These are phyloP conservation scores for Candida pseudocylindracea DNA, from an alignment of 1,139 yeast species.

Conservation along the genomic window DNA sequence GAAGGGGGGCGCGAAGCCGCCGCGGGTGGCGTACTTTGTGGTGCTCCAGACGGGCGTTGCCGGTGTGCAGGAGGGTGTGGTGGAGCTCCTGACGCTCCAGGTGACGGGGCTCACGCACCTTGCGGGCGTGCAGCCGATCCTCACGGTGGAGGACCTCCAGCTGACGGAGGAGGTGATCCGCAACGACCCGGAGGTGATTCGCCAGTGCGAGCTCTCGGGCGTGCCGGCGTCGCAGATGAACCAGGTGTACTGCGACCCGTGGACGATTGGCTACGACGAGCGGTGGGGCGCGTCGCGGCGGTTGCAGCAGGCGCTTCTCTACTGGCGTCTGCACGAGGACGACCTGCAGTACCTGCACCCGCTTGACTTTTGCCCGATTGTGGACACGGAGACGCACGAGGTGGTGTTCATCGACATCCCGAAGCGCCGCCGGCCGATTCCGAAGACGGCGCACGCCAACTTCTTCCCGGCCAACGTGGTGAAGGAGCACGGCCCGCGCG, in stretches of 20 bases:
- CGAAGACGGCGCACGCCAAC: constrained; percentile 43
- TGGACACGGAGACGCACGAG: constrained; percentile 47
- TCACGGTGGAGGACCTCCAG: constrained; percentile 47
- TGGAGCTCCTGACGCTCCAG: constrained; percentile 25
- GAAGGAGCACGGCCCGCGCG: constrained; percentile 37
- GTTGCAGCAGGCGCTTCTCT: constrained; percentile 63
- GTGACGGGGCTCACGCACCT: constrained; percentile 24
- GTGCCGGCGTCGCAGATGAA: constrained; percentile 43
- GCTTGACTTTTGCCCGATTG: constrained; percentile 63
- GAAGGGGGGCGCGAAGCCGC: constrained; percentile 33
- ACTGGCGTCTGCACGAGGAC: constrained; percentile 56
- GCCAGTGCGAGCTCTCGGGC: constrained; percentile 52
- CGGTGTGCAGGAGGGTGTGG: constrained; percentile 51
- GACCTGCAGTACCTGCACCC: constrained; percentile 75
- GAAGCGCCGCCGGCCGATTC: constrained; percentile 46
- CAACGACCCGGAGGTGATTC: constrained; percentile 44
- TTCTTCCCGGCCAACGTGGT: constrained; percentile 44
- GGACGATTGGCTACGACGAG: constrained; percentile 75
- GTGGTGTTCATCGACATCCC: constrained; percentile 61
- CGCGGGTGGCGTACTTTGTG: constrained; percentile 46
- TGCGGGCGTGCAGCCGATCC: constrained; percentile 50
- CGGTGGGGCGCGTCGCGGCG: constrained; percentile 62
- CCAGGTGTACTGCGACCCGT: constrained; percentile 60
- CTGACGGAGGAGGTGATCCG: constrained; percentile 43
- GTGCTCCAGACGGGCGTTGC: constrained; percentile 32